Evolutionary conservation across 306 rosid species (phyloP).

Genomic region (Casuarina equisetifolia): DNA sequence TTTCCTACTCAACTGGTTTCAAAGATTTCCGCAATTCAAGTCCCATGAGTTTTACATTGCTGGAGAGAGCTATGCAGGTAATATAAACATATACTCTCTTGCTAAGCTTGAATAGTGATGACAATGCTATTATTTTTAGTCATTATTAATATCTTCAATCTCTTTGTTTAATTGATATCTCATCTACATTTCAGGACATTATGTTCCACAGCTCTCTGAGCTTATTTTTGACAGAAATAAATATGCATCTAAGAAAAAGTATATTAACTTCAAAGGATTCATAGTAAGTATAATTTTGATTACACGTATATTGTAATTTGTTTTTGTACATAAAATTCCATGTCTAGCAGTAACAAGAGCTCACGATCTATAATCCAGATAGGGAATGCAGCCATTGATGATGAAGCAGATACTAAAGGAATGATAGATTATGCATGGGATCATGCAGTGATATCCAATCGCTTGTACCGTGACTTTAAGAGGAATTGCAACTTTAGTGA

Average conservation of each 20-base stretch:
- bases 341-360: not conserved
- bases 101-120: not conserved
- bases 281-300: slow-evolving; percentile 27
- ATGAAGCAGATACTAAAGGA: slow-evolving; percentile 47
- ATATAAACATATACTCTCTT: not conserved
- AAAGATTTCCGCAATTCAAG: slow-evolving; percentile 71
- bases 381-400: slow-evolving; percentile 48
- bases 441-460: slow-evolving; percentile 51
- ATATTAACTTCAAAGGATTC: slow-evolving; percentile 52
- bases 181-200: slow-evolving; percentile 58
- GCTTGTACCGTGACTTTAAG: slow-evolving; percentile 29
- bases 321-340: too few species aligned
- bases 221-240: slow-evolving; percentile 44
- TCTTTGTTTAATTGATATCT: not conserved
- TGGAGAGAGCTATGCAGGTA: slow-evolving; percentile 95
- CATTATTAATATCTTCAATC: too few species aligned
- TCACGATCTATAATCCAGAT: slow-evolving; percentile 28
- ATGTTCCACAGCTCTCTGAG: slow-evolving; percentile 63
- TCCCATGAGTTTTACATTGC: slow-evolving; percentile 77
- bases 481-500: slow-evolving; percentile 41
- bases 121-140: too few species aligned
- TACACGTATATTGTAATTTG: too few species aligned
- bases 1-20: slow-evolving; percentile 72
- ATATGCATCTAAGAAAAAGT: slow-evolving; percentile 13
- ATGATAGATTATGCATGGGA: slow-evolving; percentile 55